phyloP scores from a whole-genome alignment of 345 rosid species.

The Sonneratia alba region DNA sequence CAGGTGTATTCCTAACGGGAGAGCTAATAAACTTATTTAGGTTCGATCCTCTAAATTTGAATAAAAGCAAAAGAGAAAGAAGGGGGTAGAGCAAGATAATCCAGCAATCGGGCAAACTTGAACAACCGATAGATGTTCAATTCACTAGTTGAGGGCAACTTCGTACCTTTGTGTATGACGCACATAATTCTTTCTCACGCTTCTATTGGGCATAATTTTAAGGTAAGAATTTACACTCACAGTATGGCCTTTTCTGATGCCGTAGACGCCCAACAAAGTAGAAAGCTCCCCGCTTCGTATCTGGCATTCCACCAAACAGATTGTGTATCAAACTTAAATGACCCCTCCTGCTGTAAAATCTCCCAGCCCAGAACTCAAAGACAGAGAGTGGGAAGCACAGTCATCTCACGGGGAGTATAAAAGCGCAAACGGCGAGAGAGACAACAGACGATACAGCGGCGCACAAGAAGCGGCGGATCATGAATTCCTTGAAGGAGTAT shows the following conservation, averaged over 20 bases:
- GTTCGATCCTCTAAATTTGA: background rate
- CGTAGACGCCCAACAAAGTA: conserved; percentile 40
- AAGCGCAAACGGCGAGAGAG: conserved; percentile 13
- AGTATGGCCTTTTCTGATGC: conserved; percentile 56
- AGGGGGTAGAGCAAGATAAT: no score
- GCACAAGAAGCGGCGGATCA: conserved; percentile 74
- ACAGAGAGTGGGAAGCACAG: background rate
- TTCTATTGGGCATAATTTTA: conserved; percentile 22
- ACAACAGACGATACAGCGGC: conserved; percentile 45
- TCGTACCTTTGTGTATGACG: background rate
- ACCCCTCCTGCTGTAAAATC: background rate
- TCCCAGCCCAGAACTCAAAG: background rate
- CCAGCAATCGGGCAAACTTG: background rate
- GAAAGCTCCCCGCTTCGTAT: conserved; percentile 29
- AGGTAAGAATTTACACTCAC: conserved; percentile 40
- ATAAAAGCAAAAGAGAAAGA: background rate
- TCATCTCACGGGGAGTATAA: conserved; percentile 50
- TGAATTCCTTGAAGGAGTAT: conserved; percentile 37
- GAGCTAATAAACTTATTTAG: no score
- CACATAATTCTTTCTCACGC: background rate
- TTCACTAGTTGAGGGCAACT: background rate
- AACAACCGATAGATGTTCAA: background rate
- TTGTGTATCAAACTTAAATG: background rate
- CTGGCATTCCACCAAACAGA: conserved; percentile 18
- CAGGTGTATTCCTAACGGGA: no score